Conservation (phyloP, 331 rosid species). For the Cydonia oblonga region DNA sequence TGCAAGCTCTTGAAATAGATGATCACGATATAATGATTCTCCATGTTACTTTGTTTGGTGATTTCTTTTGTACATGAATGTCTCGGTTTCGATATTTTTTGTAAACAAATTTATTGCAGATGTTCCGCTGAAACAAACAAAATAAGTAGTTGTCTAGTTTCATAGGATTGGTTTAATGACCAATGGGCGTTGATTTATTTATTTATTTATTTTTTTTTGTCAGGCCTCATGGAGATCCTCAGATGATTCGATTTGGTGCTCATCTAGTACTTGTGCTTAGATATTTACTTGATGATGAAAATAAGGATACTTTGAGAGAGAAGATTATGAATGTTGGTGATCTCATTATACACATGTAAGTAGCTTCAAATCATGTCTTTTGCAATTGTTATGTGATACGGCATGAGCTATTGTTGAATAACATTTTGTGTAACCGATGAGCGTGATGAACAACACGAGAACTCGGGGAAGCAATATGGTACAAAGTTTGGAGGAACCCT, state of each 20-base stretch:
- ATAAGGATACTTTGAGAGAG: constrained; percentile 65
- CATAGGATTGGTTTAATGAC: constrained; percentile 13
- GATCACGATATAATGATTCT: not conserved
- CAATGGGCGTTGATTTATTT: constrained; percentile 8
- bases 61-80: not conserved
- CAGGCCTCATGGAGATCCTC: constrained; percentile 95
- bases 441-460: not conserved
- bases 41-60: constrained; percentile 4
- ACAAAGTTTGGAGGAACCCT: not conserved
- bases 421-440: not conserved
- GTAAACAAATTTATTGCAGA: not conserved
- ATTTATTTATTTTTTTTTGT: not conserved
- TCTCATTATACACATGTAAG: constrained; percentile 91
- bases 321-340: constrained; percentile 79
- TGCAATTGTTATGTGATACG: not conserved
- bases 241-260: constrained; percentile 96
- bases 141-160: constrained; percentile 1
- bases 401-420: not conserved
- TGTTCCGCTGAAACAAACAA: not conserved
- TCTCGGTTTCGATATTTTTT: not conserved
- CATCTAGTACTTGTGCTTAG: constrained; percentile 94
- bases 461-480: not conserved
- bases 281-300: constrained; percentile 67
- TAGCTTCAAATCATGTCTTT: constrained; percentile 14
- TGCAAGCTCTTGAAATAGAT: not conserved